These are phyloP conservation scores for Aureoboletus auriporus DNA, from an alignment of 768 basidiomycete genomes.

Conservation along the genomic window DNA sequence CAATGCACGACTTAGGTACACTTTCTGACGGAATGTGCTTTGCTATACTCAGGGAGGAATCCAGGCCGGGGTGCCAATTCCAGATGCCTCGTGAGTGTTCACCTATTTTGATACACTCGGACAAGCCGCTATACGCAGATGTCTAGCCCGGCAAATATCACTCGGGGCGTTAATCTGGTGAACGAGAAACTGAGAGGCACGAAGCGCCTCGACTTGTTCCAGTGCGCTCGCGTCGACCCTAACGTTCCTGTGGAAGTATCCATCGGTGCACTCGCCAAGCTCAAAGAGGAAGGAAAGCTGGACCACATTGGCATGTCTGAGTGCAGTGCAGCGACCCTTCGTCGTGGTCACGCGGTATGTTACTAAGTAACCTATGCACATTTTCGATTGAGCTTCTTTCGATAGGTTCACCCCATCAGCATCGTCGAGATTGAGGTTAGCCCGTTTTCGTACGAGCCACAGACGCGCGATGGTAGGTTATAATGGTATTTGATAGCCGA, in stretches of 20 bases:
- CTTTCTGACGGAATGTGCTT: not conserved
- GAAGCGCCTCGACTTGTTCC: slow-evolving; percentile 59
- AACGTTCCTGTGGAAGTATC: slow-evolving; percentile 43
- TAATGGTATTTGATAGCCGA: no score
- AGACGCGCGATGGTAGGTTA: slow-evolving; percentile 38
- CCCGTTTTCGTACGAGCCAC: slow-evolving; percentile 51
- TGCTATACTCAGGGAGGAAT: slow-evolving; percentile 25
- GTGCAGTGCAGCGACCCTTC: slow-evolving; percentile 45
- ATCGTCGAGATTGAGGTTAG: slow-evolving; percentile 68
- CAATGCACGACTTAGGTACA: no score
- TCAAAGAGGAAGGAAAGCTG: slow-evolving; percentile 34
- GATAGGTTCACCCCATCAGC: slow-evolving; percentile 47
- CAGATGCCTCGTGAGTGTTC: slow-evolving; percentile 31
- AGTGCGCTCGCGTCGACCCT: slow-evolving; percentile 48
- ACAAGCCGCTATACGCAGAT: not conserved
- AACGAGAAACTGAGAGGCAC: slow-evolving; percentile 44
- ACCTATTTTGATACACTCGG: no score
- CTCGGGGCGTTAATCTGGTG: slow-evolving; percentile 42
- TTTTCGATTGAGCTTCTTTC: not conserved
- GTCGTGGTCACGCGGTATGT: slow-evolving; percentile 26
- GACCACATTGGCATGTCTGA: slow-evolving; percentile 60
- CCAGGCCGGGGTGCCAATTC: slow-evolving; percentile 36
- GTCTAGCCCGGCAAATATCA: slow-evolving; percentile 36
- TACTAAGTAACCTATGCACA: not conserved
- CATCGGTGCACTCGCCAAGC: slow-evolving; percentile 37